These are phyloP conservation scores for Thuidium tamariscinum DNA, from an alignment of 225 moss, liverwort and hornwort species.

Conservation along the genomic window DNA sequence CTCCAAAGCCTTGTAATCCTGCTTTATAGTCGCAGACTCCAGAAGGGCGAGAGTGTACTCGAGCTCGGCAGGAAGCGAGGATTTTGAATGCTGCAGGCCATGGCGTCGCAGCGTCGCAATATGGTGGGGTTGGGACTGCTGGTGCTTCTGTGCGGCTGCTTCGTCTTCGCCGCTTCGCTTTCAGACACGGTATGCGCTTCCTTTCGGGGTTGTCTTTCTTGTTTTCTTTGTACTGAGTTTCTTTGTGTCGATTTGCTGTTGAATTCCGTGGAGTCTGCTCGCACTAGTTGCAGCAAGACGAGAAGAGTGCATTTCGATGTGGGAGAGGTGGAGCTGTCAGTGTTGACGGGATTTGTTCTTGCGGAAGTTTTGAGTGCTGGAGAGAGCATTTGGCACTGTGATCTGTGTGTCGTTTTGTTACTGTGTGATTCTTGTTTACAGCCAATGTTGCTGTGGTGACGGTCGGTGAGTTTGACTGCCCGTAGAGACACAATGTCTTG, in stretches of 20 bases:
- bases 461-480: background rate
- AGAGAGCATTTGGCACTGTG: background rate
- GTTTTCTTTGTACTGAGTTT: background rate
- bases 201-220: background rate
- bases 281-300: background rate
- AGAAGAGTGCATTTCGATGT: background rate
- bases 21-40: background rate
- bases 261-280: background rate
- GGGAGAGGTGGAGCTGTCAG: background rate
- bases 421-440: background rate
- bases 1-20: background rate
- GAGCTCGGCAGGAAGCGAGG: background rate
- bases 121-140: background rate
- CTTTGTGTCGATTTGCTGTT: background rate
- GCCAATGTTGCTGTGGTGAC: too few species aligned
- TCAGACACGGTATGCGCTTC: conserved; percentile 15
- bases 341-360: background rate
- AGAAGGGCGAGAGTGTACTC: background rate
- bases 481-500: background rate
- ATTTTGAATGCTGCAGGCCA: background rate
- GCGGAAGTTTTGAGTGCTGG: background rate
- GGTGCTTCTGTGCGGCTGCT: conserved; percentile 19
- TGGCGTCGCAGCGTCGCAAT: conserved; percentile 11
- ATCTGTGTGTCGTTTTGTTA: background rate
- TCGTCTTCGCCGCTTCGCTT: conserved; percentile 27